Conservation (phyloP, 805 yeast species). For the Candida ovalis region DNA sequence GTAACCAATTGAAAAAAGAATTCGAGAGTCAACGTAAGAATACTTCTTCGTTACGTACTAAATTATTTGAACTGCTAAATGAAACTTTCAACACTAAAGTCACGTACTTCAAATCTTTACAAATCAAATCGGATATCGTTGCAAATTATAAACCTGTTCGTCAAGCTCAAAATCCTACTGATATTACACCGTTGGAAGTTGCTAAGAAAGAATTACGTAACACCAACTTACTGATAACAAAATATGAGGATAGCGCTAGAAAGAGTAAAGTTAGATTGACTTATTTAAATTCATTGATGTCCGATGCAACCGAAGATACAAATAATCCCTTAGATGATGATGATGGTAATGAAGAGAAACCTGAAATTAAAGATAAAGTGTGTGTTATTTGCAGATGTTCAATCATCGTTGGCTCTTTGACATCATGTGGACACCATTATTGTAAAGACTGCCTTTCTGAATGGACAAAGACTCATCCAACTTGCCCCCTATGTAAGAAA, state of each 20-base stretch:
- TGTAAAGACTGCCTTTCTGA: slow-evolving; percentile 75
- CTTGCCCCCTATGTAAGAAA: slow-evolving; percentile 83
- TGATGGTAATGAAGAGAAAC: slow-evolving; percentile 10
- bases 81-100: slow-evolving; percentile 75
- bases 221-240: neutral
- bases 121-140: slow-evolving; percentile 81
- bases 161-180: slow-evolving; percentile 2
- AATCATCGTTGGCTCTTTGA: slow-evolving; percentile 72
- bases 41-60: slow-evolving; percentile 39
- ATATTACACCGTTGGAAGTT: slow-evolving; percentile 18
- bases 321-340: slow-evolving; percentile 28
- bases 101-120: slow-evolving; percentile 79
- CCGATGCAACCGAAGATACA: slow-evolving; percentile 3
- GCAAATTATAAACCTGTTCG: slow-evolving; percentile 40
- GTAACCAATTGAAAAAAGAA: slow-evolving; percentile 24
- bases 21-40: slow-evolving; percentile 43
- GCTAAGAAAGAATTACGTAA: slow-evolving; percentile 15
- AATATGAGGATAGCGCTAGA: slow-evolving; percentile 15
- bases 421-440: slow-evolving; percentile 89
- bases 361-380: slow-evolving; percentile 34
- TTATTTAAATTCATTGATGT: slow-evolving; percentile 43
- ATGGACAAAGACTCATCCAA: slow-evolving; percentile 55
- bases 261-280: slow-evolving; percentile 39
- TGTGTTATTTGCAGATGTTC: slow-evolving; percentile 79
- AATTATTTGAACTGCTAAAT: slow-evolving; percentile 49